Conservation (phyloP, 345 rosid species). For the Heritiera fomes region DNA sequence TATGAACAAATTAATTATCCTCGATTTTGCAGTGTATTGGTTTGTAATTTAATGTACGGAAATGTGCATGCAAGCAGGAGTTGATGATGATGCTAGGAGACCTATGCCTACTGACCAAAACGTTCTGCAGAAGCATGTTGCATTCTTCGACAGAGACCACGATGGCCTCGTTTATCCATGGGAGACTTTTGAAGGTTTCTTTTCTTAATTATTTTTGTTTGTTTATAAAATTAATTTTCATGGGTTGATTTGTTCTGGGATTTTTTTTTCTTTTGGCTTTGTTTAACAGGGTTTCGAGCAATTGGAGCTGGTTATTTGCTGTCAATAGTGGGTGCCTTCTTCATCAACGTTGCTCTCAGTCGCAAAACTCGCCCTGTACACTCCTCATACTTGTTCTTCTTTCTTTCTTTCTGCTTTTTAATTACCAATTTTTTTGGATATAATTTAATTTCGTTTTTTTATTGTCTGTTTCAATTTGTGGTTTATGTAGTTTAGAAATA, state of each 20-base stretch:
- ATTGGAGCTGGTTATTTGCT: slow-evolving; percentile 49
- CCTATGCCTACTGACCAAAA: slow-evolving; percentile 32
- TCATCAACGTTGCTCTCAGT: slow-evolving; percentile 55
- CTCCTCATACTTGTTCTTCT: neutral
- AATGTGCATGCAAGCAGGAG: neutral
- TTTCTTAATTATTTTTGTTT: neutral
- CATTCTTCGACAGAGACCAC: slow-evolving; percentile 76
- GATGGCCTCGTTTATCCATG: slow-evolving; percentile 81
- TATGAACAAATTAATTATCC: neutral
- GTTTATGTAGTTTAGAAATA: neutral
- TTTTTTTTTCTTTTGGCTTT: neutral
- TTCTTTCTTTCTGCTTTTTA: neutral
- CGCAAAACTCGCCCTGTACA: slow-evolving; percentile 59
- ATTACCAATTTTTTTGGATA: neutral
- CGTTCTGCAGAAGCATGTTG: slow-evolving; percentile 69
- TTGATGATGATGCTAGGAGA: slow-evolving; percentile 19
- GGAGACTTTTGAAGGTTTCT: slow-evolving; percentile 70
- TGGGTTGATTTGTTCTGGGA: neutral
- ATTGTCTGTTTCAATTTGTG: neutral
- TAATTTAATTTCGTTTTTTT: neutral
- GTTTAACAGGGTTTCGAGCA: slow-evolving; percentile 53
- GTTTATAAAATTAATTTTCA: neutral
- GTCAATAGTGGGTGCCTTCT: slow-evolving; percentile 35
- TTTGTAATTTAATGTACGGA: neutral
- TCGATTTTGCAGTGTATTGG: neutral